Conservation (phyloP, 495 filamentous ascomycete genomes). For the Aspergillus sparsus region DNA sequence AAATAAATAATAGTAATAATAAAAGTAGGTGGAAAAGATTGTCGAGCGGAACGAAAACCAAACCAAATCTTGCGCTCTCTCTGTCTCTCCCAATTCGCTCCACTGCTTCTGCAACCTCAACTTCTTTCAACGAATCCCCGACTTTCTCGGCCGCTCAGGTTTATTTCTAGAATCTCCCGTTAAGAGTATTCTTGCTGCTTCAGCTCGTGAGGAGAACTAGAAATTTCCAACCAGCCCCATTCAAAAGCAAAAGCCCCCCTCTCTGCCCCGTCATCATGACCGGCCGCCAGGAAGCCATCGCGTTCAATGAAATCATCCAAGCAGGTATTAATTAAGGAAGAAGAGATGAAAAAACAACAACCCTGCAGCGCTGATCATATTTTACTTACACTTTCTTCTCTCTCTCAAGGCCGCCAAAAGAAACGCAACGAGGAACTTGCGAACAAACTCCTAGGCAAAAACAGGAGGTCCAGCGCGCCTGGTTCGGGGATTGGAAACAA, state of each 20-base stretch:
- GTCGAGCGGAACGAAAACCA: conserved; percentile 13
- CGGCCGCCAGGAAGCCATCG: conserved; percentile 49
- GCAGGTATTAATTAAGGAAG: conserved; percentile 43
- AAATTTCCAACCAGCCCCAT: neutral
- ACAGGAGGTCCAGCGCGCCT: conserved; percentile 60
- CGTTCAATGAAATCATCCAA: conserved; percentile 68
- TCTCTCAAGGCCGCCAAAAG: conserved; percentile 60
- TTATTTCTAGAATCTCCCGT: neutral
- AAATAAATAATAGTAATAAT: conserved; percentile 1
- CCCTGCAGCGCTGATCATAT: conserved; percentile 3
- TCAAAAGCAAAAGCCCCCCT: neutral
- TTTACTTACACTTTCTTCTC: conserved; percentile 12
- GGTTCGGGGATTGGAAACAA: conserved; percentile 49
- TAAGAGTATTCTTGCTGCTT: neutral
- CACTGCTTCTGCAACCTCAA: conserved; percentile 2
- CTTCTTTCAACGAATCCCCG: conserved; percentile 1
- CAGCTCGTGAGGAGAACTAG: neutral
- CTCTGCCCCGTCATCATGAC: conserved; percentile 43
- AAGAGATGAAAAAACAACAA: neutral
- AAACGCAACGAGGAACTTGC: conserved; percentile 72
- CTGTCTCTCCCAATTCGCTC: conserved; percentile 6
- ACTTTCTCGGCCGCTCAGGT: neutral
- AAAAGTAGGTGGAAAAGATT: neutral
- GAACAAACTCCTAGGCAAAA: conserved; percentile 66
- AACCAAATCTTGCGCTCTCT: conserved; percentile 12